Conservation (phyloP, 257 asterid genomes). For the Solanum pimpinellifolium region DNA sequence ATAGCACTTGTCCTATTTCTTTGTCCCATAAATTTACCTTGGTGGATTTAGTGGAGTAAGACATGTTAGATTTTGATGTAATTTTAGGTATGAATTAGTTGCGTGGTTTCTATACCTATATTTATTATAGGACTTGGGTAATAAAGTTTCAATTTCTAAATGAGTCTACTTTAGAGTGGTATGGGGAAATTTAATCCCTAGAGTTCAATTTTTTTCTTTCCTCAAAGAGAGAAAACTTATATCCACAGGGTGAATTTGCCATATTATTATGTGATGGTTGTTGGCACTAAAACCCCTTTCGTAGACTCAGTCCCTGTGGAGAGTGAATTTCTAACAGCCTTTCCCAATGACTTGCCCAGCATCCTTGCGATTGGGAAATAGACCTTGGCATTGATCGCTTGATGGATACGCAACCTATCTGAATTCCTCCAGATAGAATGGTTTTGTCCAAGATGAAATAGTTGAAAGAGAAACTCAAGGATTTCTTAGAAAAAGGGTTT, state of each 20-base stretch:
- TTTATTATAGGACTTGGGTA: background rate
- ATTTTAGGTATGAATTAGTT: background rate
- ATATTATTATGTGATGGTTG: background rate
- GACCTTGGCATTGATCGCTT: background rate
- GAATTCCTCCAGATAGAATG: background rate
- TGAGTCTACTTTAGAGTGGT: background rate
- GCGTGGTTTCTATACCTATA: background rate
- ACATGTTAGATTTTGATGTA: background rate
- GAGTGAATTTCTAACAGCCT: background rate
- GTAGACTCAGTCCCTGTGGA: background rate
- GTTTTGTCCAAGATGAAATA: background rate
- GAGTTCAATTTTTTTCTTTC: background rate
- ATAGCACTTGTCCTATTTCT: background rate
- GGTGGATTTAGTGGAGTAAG: background rate
- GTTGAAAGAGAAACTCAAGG: background rate
- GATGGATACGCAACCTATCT: background rate
- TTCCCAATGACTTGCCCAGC: background rate
- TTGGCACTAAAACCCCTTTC: background rate
- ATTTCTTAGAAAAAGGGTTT: too few species aligned
- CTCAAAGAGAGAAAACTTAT: too few species aligned
- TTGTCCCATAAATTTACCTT: background rate
- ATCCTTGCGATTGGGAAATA: background rate
- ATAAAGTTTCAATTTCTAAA: background rate
- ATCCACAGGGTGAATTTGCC: background rate
- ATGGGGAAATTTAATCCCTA: background rate